phyloP scores from a whole-genome alignment of 768 basidiomycete genomes.

The Macrolepiota albuminosa region DNA sequence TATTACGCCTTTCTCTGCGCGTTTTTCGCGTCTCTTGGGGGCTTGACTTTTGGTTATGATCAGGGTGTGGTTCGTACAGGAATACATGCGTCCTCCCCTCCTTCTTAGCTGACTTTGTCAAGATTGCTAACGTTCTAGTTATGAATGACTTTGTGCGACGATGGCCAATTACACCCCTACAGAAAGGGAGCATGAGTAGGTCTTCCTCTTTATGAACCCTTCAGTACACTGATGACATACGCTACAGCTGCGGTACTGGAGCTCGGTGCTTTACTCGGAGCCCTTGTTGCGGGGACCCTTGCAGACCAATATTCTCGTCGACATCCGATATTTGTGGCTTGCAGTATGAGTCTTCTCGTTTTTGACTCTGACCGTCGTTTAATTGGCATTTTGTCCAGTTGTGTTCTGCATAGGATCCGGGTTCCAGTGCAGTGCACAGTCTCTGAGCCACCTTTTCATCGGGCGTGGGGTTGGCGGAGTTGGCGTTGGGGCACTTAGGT shows the following conservation, averaged over 20 bases:
- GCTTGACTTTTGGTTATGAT: slow-evolving; percentile 77
- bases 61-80: slow-evolving; percentile 57
- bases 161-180: slow-evolving; percentile 68
- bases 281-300: slow-evolving; percentile 58
- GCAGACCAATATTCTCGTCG: slow-evolving; percentile 68
- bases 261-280: slow-evolving; percentile 75
- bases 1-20: slow-evolving; percentile 63
- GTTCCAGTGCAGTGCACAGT: slow-evolving; percentile 60
- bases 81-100: neutral
- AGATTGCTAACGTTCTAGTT: slow-evolving; percentile 81
- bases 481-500: slow-evolving; percentile 78
- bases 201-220: slow-evolving; percentile 6
- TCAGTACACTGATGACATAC: neutral
- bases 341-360: slow-evolving; percentile 39
- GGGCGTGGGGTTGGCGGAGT: slow-evolving; percentile 76
- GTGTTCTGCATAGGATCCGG: slow-evolving; percentile 70
- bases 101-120: neutral
- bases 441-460: slow-evolving; percentile 51
- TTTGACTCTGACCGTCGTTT: neutral
- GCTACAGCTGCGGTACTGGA: slow-evolving; percentile 68
- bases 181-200: slow-evolving; percentile 77
- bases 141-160: slow-evolving; percentile 68
- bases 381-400: slow-evolving; percentile 28
- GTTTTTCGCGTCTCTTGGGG: slow-evolving; percentile 72
- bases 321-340: slow-evolving; percentile 62